Percentiles rank a stretch among this genome's conserved stretches.
phyloP scores from a whole-genome alignment of 306 rosid species.

The Herpetospermum pedunculosum region DNA sequence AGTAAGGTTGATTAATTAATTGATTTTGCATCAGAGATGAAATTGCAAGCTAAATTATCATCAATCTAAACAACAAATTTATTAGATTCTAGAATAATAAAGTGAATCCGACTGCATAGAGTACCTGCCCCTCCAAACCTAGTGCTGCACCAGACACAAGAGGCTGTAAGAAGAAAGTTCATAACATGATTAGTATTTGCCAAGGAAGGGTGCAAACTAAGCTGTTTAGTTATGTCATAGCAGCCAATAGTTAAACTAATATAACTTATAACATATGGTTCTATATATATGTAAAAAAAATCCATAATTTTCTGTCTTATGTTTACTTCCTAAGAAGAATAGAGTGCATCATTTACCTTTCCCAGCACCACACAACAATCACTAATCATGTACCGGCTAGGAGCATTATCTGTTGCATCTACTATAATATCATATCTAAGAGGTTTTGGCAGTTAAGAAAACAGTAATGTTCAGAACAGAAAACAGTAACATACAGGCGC shows the following conservation, averaged over 20 bases:
- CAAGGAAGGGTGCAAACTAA: not conserved
- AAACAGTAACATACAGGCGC: not conserved
- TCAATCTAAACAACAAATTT: not conserved
- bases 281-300: not conserved
- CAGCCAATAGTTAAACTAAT: not conserved
- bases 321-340: not conserved
- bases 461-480: slow-evolving; percentile 5
- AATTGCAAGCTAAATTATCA: not conserved
- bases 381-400: slow-evolving; percentile 86
- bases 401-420: slow-evolving; percentile 97
- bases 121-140: slow-evolving; percentile 99
- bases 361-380: slow-evolving; percentile 96
- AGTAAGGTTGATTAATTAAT: not conserved
- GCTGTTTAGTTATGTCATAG: not conserved
- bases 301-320: not conserved
- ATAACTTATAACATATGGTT: not conserved
- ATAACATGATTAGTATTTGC: slow-evolving; percentile 4
- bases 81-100: not conserved
- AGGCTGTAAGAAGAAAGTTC: slow-evolving; percentile 51
- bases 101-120: slow-evolving; percentile 2
- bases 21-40: not conserved
- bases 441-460: slow-evolving; percentile 31
- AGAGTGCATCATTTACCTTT: slow-evolving; percentile 45
- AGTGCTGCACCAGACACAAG: slow-evolving; percentile 97
- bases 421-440: slow-evolving; percentile 70